Base-by-base conservation (phyloP, 345 rosid species). In the Linum tenue region DNA sequence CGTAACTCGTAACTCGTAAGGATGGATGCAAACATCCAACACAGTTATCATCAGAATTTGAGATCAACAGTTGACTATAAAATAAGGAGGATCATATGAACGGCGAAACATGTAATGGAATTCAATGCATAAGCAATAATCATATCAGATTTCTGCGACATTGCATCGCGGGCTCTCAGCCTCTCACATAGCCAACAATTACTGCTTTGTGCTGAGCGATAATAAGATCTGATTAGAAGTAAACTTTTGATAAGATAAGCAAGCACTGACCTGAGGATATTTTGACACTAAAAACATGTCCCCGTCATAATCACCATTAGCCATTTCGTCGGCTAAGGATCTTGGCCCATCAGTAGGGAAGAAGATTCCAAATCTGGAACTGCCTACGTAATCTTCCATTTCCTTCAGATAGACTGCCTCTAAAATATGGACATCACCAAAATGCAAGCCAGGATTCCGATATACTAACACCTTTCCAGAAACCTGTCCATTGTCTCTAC, bases 391-490 rank as follows among this genome's bases (percentile, higher is more conserved):
- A 40, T 79, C 78, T 41, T 85, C 79, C 58, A 92, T 50, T n/a
- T 70, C 77, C 69, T 79, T 55, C 61, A 86, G 82, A 69, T 84
- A 86, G 17, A 58, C 85, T 39, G 97, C 97, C 41, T 73, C 81
- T 0, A 89, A 65, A 0, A 87, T 44, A 70, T 87, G 98, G 67
- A 89, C 71, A 78, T 92, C 98, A 44, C 98, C 97, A 35, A 89
- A 82, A 73, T 92, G 97, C 43, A 83, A 5, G 56, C 98, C 98
- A 43, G 97, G 97, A 70, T 89, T 74, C 8, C 90, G 77, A 65
- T 85, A 92, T 59, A 92, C 98, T 62, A 92, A 58, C 3, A 92
- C 95, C 56, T 81, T 67, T 48, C 96, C 98, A 2, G 91, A 87
- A 60, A 89, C 67, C 50, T 83, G 98, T 1, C 96, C 96, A 63